phyloP scores from a whole-genome alignment of 163 green algal genomes.

The Smithsoniella earleae region DNA sequence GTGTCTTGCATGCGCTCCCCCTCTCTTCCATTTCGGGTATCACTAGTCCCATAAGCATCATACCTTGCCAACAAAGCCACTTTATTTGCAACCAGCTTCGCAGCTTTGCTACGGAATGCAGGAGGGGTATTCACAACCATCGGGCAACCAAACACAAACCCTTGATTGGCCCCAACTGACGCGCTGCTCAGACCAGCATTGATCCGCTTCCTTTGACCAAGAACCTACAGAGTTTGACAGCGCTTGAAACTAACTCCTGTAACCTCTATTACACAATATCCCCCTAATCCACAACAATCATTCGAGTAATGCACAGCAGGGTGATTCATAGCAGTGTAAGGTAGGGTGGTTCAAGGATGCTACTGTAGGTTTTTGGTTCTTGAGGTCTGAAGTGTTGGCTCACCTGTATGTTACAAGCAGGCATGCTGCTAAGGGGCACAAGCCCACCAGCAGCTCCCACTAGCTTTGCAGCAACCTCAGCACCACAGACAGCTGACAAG shows the following conservation, averaged over 20 bases:
- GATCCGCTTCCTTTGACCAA: slow-evolving; percentile 47
- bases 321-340: too few relatives aligned
- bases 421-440: slow-evolving; percentile 74
- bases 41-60: slow-evolving; percentile 67
- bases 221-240: slow-evolving; percentile 66
- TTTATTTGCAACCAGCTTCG: slow-evolving; percentile 77
- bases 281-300: too few relatives aligned
- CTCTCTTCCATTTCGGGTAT: slow-evolving; percentile 22
- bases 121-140: slow-evolving; percentile 63
- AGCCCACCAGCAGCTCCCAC: slow-evolving; percentile 93
- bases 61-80: slow-evolving; percentile 83
- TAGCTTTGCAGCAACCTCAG: slow-evolving; percentile 81
- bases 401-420: slow-evolving; percentile 90
- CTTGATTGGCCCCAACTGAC: slow-evolving; percentile 14
- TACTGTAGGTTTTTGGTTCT: too few relatives aligned
- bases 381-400: too few relatives aligned
- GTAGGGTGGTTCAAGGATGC: too few relatives aligned
- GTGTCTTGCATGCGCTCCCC: slow-evolving; percentile 60
- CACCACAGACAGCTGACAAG: slow-evolving; percentile 75
- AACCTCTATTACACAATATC: too few relatives aligned
- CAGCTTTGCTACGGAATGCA: slow-evolving; percentile 59
- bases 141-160: slow-evolving; percentile 28
- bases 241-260: too few relatives aligned
- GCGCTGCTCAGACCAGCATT: slow-evolving; percentile 24
- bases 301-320: too few relatives aligned